Evolutionary conservation across 345 rosid species (phyloP), one percentile per base, ranked within the genome.

Genomic region (Aegle marmelos): DNA sequence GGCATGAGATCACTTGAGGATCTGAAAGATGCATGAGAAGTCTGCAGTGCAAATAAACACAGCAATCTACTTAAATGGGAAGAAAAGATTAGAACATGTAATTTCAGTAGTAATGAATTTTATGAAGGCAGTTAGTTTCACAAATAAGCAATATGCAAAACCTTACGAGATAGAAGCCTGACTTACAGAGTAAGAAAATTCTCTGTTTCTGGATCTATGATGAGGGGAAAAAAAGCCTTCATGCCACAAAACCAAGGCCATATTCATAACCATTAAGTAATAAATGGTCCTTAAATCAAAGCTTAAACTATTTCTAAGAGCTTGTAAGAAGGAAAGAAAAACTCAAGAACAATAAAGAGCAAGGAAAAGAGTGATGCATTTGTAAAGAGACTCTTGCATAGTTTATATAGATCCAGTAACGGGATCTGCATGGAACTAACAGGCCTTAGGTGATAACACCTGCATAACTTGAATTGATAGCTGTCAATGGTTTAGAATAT

Each of bases 391-490:
- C 16, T 25, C 59, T 33, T 14, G 39, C 48, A 65, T 41, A 62
- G 16, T 41, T 48, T 53, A 48, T 30, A 64, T 30, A 50, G 70
- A 64, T 50, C 61, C 2, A 24, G 16, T n/a, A 64, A 64, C 10
- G 11, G 9, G 58, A 75, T 50, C 60, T 75, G 70, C 62, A 50
- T 75, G 78, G 19, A 22, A 48, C 78, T 24, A 17, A 65, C 24
- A 31, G 34, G 71, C 34, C 70, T 53, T 19, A 53, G 50, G 24
- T 24, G 62, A 53, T 53, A 64, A 75, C 72, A 75, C 63, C 63
- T 75, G 36, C 25, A 28, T 31, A 65, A 34, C 1, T 19, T 13
- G 33, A 45, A 7, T 16, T 4, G 27, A 62, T 64, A 33, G 24
- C 50, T 75, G 63, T 75, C 72, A 48, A 50, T 50, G 19, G 31